Evolutionary conservation across 2,329 filamentous ascomycete species (phyloP).

Genomic region (Trichophyton verrucosum): DNA sequence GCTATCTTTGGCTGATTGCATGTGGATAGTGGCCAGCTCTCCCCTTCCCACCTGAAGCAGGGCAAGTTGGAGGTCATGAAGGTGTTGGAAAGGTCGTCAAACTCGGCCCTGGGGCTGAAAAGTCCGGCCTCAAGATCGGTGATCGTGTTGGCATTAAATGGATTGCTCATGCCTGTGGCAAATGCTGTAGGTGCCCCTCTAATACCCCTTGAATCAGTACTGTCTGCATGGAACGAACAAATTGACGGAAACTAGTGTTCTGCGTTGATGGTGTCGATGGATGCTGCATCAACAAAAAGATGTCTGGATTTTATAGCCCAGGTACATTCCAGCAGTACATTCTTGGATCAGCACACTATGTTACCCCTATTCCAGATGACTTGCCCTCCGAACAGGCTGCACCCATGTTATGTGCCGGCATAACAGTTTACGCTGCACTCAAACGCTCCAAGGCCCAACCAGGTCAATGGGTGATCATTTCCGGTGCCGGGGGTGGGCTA

Average conservation of each 20-base stretch:
- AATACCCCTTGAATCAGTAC: not conserved
- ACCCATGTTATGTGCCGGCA: slow-evolving; percentile 55
- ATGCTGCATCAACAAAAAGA: slow-evolving; percentile 43
- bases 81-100: slow-evolving; percentile 55
- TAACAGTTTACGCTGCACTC: slow-evolving; percentile 55
- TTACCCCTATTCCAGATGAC: slow-evolving; percentile 54
- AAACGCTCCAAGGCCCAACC: slow-evolving; percentile 47
- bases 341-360: slow-evolving; percentile 52
- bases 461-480: slow-evolving; percentile 50
- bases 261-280: slow-evolving; percentile 46
- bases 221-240: not conserved
- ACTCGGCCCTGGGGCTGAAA: slow-evolving; percentile 48
- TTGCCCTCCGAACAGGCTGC: slow-evolving; percentile 50
- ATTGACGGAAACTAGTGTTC: slow-evolving; percentile 22
- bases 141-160: slow-evolving; percentile 61
- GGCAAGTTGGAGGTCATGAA: slow-evolving; percentile 58
- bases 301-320: slow-evolving; percentile 56
- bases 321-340: slow-evolving; percentile 64
- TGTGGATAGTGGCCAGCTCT: slow-evolving; percentile 42
- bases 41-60: slow-evolving; percentile 45
- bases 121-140: slow-evolving; percentile 47
- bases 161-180: slow-evolving; percentile 46
- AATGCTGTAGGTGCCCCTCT: slow-evolving; percentile 31
- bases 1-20: not conserved
- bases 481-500: slow-evolving; percentile 51